Evolutionary conservation across 306 rosid genomes (phyloP).

Genomic region (Glycine soja): DNA sequence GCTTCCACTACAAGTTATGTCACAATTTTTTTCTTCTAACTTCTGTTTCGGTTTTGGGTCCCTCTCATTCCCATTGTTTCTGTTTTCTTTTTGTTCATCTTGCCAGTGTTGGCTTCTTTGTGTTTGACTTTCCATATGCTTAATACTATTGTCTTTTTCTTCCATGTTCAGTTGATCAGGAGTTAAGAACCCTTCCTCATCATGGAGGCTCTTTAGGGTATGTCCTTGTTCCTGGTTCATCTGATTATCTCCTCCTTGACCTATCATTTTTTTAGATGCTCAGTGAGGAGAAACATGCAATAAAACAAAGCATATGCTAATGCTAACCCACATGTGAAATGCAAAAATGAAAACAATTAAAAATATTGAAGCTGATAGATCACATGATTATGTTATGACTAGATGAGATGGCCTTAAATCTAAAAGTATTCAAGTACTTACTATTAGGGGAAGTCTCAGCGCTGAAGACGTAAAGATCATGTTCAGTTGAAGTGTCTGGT

Average conservation of each 20-base stretch:
- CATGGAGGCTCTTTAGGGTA: slow-evolving; percentile 33
- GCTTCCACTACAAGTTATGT: slow-evolving; percentile 12
- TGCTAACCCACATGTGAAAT: slow-evolving; percentile 14
- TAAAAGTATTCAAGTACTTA: slow-evolving; percentile 40
- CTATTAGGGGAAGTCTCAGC: slow-evolving; percentile 41
- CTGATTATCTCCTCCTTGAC: slow-evolving; percentile 19
- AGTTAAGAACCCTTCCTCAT: not conserved
- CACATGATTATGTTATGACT: not conserved
- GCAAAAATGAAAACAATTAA: not conserved
- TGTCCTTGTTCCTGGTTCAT: slow-evolving; percentile 29
- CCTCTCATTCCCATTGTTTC: not conserved
- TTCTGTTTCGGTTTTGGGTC: not conserved
- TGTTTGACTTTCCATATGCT: not conserved
- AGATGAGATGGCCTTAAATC: not conserved
- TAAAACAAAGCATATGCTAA: slow-evolving; percentile 7
- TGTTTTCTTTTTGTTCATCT: not conserved
- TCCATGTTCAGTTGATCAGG: not conserved
- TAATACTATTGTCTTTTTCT: not conserved
- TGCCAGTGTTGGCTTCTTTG: not conserved
- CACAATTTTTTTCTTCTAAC: not conserved
- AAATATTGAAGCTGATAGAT: not conserved
- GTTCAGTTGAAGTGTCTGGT: slow-evolving; percentile 59
- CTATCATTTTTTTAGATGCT: slow-evolving; percentile 21
- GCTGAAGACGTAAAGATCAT: slow-evolving; percentile 32
- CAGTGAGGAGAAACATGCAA: slow-evolving; percentile 25